Evolutionary conservation across 345 rosid species (phyloP), one percentile per base, ranked within the genome.

Genomic region (Moricandia moricandioides): DNA sequence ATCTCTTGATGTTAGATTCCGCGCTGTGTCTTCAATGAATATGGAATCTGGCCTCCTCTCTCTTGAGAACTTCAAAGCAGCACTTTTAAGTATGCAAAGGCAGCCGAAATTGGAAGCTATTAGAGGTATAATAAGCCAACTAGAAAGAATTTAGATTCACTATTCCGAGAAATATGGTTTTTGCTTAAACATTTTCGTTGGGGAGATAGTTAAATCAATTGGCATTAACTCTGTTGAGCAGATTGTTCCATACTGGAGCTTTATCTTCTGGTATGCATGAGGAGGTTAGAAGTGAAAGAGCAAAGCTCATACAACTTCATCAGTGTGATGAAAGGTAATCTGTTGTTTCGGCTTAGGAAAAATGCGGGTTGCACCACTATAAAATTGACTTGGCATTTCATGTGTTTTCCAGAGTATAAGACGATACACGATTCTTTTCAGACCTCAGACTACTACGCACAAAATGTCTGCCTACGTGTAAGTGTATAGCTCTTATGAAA

Each of bases 211-310:
- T 39, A 40, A 45, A 60, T 70, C 33, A 57, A 47, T 34, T 71
- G 33, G 45, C 57, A 35, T 17, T 21, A 39, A 13, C 17, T 60
- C 11, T 67, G 64, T 51, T 66, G 69, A 29, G 73, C 91, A 94
- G 97, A 92, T 83, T 92, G 99, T 85, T 90, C 99, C 34, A 57
- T 92, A 62, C 70, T 92, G 80, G 99, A 94, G 84, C 92, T 92
- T 63, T 94, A 90, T 82, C 72, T 94, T 73, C 85, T 94, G 59
- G 92, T 88, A 29, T 91, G 90, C 83, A 90, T 89, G 96, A 92
- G 83, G 83, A 86, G 97, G 70, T 71, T 92, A 82, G 99, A 94
- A 86, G 82, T 81, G 70, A 90, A 90, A 76, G 97, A 91, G 82
- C 93, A 92, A 83, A 89, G 39, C 72, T 86, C 96, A 5, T 91